Evolutionary conservation across 345 rosid species (phyloP).

Genomic region (Laguncularia racemosa): DNA sequence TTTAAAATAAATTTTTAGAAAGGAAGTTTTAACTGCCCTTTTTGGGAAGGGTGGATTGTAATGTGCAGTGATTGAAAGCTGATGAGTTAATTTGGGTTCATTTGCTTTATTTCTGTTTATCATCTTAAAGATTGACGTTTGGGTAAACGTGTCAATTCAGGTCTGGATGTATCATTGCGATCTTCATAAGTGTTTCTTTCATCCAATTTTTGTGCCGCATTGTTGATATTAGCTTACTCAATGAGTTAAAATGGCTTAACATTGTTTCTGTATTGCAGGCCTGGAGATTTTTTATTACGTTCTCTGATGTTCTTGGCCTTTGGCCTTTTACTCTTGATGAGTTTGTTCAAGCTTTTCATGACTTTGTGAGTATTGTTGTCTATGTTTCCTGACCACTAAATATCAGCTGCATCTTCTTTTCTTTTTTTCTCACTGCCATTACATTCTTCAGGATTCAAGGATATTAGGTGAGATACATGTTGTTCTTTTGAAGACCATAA

Average conservation of each 20-base stretch:
- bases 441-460: constrained; percentile 74
- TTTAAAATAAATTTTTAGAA: too few species aligned
- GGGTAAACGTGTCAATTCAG: too few species aligned
- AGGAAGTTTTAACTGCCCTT: too few species aligned
- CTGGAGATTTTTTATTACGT: constrained; percentile 85
- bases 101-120: too few species aligned
- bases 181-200: not conserved
- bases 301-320: constrained; percentile 85
- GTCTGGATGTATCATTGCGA: not conserved
- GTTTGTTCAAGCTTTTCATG: constrained; percentile 96
- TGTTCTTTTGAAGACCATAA: constrained; percentile 64
- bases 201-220: not conserved
- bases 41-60: too few species aligned
- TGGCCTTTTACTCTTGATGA: constrained; percentile 99
- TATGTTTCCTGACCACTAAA: constrained; percentile 7
- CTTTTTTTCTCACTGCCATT: constrained; percentile 7
- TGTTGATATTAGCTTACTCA: too few species aligned
- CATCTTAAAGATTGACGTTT: too few species aligned
- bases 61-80: too few species aligned
- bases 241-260: not conserved
- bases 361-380: constrained; percentile 56
- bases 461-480: constrained; percentile 91
- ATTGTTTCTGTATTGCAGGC: constrained; percentile 47
- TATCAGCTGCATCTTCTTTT: constrained; percentile 3
- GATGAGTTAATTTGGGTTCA: too few species aligned